These are phyloP conservation scores for Lactarius deliciosus DNA, from an alignment of 768 basidiomycete species.

Conservation along the genomic window DNA sequence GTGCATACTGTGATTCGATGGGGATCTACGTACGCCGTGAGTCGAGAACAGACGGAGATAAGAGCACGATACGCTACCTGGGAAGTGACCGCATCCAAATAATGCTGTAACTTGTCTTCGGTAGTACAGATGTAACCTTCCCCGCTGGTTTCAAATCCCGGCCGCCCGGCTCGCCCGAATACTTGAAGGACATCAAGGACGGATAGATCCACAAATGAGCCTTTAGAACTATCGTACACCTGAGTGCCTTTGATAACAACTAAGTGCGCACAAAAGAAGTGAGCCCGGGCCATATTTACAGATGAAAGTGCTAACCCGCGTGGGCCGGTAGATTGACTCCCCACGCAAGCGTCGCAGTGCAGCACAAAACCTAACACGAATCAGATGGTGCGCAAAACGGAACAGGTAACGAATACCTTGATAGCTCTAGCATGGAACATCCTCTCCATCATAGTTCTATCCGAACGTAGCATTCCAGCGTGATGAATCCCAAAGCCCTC, in stretches of 20 bases:
- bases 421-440: slow-evolving; percentile 90
- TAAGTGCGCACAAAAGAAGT: slow-evolving; percentile 33
- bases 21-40: slow-evolving; percentile 57
- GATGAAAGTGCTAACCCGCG: slow-evolving; percentile 58
- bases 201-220: slow-evolving; percentile 88
- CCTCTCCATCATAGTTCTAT: slow-evolving; percentile 92
- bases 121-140: slow-evolving; percentile 97
- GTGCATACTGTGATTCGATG: slow-evolving; percentile 88
- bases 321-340: slow-evolving; percentile 99
- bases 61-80: slow-evolving; percentile 49
- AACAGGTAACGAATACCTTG: slow-evolving; percentile 56
- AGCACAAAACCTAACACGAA: slow-evolving; percentile 81
- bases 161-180: slow-evolving; percentile 93
- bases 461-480: slow-evolving; percentile 94
- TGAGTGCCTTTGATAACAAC: slow-evolving; percentile 98
- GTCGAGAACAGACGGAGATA: slow-evolving; percentile 14
- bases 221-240: slow-evolving; percentile 88
- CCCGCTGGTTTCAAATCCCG: slow-evolving; percentile 85
- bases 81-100: slow-evolving; percentile 82
- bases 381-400: slow-evolving; percentile 1
- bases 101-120: slow-evolving; percentile 88
- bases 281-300: slow-evolving; percentile 2
- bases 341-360: slow-evolving; percentile 98
- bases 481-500: slow-evolving; percentile 96
- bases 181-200: slow-evolving; percentile 96